phyloP scores from a whole-genome alignment of 805 yeast genomes.

The Zygosaccharomyces lentus region DNA sequence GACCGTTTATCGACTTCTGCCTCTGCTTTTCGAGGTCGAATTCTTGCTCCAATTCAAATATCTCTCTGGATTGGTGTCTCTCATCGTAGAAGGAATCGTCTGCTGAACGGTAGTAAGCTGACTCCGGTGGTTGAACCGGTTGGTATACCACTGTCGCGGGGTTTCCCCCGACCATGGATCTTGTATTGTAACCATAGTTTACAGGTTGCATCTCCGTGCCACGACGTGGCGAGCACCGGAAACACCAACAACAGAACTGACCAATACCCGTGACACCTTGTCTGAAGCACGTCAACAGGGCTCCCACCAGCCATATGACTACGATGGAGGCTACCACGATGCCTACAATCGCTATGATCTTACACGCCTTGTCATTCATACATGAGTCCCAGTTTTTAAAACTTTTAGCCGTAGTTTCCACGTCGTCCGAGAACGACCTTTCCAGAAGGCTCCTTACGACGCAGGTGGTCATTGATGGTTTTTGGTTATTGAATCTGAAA shows the following conservation, averaged over 20 bases:
- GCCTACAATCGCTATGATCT: conserved; percentile 70
- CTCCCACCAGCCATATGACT: conserved; percentile 51
- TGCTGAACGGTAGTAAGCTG: conserved; percentile 19
- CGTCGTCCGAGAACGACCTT: conserved; percentile 25
- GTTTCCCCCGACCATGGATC: conserved; percentile 7
- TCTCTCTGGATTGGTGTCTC: conserved; percentile 16
- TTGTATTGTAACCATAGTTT: conserved; percentile 16
- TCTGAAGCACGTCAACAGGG: conserved; percentile 51
- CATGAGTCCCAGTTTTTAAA: conserved; percentile 73
- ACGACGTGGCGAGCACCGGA: conserved; percentile 29
- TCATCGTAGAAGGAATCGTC: conserved; percentile 23
- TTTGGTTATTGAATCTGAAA: background rate
- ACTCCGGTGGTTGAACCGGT: conserved; percentile 29
- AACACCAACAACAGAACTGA: conserved; percentile 52
- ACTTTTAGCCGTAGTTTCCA: conserved; percentile 38
- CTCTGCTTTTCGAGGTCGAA: conserved; percentile 32
- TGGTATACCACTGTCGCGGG: conserved; percentile 32
- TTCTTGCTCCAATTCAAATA: conserved; percentile 32
- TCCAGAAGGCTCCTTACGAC: conserved; percentile 11
- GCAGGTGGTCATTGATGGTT: conserved; percentile 9
- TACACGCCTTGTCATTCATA: conserved; percentile 72
- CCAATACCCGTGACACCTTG: conserved; percentile 52
- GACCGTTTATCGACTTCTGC: conserved; percentile 13
- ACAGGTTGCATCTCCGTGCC: conserved; percentile 8
- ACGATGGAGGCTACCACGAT: conserved; percentile 55